Evolutionary conservation across 352 stramenopile species (phyloP), one percentile per base, ranked within the genome.

Genomic region (Phytopythium mirpurense): DNA sequence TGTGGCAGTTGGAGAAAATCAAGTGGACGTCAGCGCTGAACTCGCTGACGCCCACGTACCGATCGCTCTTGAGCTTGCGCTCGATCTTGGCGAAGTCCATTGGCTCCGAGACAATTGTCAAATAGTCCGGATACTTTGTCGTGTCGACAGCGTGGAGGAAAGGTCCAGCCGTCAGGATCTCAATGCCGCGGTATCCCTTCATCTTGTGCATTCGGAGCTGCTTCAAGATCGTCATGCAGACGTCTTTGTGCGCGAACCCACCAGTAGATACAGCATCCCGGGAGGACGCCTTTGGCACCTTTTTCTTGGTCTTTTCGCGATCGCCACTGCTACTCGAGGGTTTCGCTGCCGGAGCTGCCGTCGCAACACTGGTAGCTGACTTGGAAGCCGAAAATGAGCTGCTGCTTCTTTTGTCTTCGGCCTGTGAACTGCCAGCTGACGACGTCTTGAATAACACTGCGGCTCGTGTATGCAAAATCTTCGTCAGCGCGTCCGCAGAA

Each of bases 61-160:
- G 80, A 60, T 92, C 81, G 15, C 73, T 79, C 56, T 91, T 92
- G n/a, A 94, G 62, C 46, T 94, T 94, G 15, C 77, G 75, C 57
- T 94, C 83, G 42, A 94, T 94, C 60, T 90, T 94, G 1, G 80
- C 74, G 49, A 94, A 92, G 67, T 94, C 81, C 83, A 92, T 94
- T 1, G 83, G 83, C 58, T 94, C 84, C 6, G 74, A 70, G 24
- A 94, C 70, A 42, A 94, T 82, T 34, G 71, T 74, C 16, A 90
- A 57, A 50, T 94, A 94, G 60, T 94, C 84, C 10, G 82, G 65
- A 38, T 94, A 94, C 58, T 91, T 92, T 3, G 80, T 86, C n/a
- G 84, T 83, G 54, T 94, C 82, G 1, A 94, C 84, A 21, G 84
- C 82, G 59, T 87, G 83, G 23, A 93, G 65, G 56, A 94, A 94